phyloP scores from a whole-genome alignment of 331 rosid species.

The Ulmus americana region DNA sequence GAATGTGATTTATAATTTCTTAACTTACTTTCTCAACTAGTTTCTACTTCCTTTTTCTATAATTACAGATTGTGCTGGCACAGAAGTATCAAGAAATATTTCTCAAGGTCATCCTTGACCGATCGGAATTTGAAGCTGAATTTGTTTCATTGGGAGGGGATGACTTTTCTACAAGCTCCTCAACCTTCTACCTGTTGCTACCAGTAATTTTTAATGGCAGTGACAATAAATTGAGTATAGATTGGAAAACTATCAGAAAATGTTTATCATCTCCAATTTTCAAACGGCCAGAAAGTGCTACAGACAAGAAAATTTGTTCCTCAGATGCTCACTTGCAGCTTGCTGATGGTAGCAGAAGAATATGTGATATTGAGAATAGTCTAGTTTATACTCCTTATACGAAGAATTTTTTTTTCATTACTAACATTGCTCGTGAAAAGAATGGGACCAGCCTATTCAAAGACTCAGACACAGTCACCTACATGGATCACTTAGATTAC shows the following conservation, averaged over 20 bases:
- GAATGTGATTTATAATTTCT: neutral
- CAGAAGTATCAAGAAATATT: constrained; percentile 84
- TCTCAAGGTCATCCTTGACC: constrained; percentile 77
- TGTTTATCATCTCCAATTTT: constrained; percentile 80
- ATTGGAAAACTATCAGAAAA: constrained; percentile 61
- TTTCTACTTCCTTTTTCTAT: neutral
- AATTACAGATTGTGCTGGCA: constrained; percentile 65
- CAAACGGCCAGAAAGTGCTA: constrained; percentile 32
- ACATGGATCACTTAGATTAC: constrained; percentile 39
- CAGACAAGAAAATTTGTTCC: constrained; percentile 17
- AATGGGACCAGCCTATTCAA: constrained; percentile 52
- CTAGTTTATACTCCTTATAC: constrained; percentile 63
- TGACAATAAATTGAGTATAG: constrained; percentile 42
- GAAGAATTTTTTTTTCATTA: constrained; percentile 47
- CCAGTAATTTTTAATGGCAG: constrained; percentile 48
- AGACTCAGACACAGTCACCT: constrained; percentile 37
- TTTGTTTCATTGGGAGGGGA: constrained; percentile 55
- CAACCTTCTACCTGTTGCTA: constrained; percentile 75
- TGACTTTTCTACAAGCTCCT: constrained; percentile 31
- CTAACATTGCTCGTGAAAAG: constrained; percentile 35
- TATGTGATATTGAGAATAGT: constrained; percentile 57
- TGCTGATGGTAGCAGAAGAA: constrained; percentile 56
- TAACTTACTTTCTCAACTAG: constrained; percentile 13
- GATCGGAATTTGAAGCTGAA: constrained; percentile 55
- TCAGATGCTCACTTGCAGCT: constrained; percentile 42